Evolutionary conservation across 148 eudicot species (phyloP), one percentile per base, ranked within the genome.

Genomic region (Mesembryanthemum crystallinum): DNA sequence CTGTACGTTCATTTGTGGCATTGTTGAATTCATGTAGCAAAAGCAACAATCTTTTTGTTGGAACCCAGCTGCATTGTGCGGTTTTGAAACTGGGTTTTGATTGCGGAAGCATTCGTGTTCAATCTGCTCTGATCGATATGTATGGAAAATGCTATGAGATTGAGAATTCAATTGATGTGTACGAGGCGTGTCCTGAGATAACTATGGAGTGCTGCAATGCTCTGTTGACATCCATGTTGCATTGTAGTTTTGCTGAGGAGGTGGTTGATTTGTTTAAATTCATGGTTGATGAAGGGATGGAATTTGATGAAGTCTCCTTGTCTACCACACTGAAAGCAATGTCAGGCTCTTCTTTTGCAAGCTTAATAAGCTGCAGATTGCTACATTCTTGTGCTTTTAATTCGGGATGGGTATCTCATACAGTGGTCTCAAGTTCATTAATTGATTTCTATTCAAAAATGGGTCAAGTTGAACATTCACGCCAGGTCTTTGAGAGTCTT

Each of bases 71-170:
- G 62, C 98, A 93, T 80, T 73, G 86, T 80, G 87, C 10, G 49
- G 80, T 79, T 71, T 23, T 86, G 54, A 93, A 91, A 81, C 64
- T 75, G 71, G 96, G 94, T 18, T 83, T 89, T 64, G 85, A 82
- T 76, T 27, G 27, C 77, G 85, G 67, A 28, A 85, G 84, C 74
- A 73, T 86, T 64, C 82, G 87, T 81, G 87, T 89, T 77, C 89
- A 85, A 52, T 91, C 98, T 67, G 91, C 96, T 82, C 76, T 93
- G 76, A 93, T 93, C 43, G 84, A 93, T 79, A 93, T 91, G 94
- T 91, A 93, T 81, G 98, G 98, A 67, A 91, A 93, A 81, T 88
- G 91, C 83, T 86, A 84, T 67, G 88, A 89, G n/a, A 86, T 89
- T 25, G 84, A 67, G 30, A 81, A 86, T 77, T 83, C 98, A 12